Evolutionary conservation across 148 eudicot species (phyloP).

Genomic region (Pouteria glomerata): DNA sequence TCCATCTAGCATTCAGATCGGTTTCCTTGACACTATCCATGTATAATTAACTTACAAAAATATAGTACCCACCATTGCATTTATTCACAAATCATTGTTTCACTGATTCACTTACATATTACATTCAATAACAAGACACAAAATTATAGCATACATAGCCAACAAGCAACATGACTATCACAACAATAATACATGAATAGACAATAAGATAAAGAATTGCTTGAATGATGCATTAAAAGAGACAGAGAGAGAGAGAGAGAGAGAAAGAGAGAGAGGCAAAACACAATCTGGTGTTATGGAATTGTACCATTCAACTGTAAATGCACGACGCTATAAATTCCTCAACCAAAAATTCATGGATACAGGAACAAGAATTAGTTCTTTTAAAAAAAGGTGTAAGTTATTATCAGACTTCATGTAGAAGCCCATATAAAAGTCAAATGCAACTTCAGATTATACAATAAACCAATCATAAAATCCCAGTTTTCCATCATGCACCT

Average conservation of each 20-base stretch:
- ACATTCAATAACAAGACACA: background rate
- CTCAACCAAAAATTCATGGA: background rate
- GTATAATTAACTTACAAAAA: background rate
- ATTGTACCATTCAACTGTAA: background rate
- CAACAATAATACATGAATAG: background rate
- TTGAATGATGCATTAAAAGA: background rate
- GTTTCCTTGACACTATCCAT: background rate
- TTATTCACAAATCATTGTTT: background rate
- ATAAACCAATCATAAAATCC: background rate
- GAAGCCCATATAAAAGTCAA: background rate
- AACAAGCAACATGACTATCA: background rate
- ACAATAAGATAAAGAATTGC: background rate
- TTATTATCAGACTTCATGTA: background rate
- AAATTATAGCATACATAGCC: no score
- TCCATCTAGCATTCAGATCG: background rate
- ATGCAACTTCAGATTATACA: background rate
- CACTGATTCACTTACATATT: background rate
- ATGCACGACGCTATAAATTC: background rate
- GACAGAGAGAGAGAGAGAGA: background rate
- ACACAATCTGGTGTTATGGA: background rate
- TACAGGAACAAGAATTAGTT: no score
- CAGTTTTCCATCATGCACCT: background rate
- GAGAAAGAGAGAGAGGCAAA: background rate
- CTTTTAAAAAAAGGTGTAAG: background rate
- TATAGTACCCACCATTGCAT: background rate